Evolutionary conservation across 306 rosid genomes (phyloP), one percentile per base, ranked within the genome.

Genomic region (Medicago arabica): DNA sequence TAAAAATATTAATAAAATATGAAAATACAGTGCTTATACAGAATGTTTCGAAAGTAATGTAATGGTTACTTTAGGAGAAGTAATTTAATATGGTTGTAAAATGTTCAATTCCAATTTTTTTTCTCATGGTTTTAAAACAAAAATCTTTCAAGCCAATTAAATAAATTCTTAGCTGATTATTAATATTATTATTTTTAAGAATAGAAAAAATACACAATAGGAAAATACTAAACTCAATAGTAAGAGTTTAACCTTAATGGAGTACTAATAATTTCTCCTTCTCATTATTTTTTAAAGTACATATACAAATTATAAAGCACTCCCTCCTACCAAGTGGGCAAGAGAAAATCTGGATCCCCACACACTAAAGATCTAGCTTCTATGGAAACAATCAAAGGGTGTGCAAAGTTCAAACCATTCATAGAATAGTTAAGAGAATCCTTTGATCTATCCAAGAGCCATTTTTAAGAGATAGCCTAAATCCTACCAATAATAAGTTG

Each of bases 11-110:
- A 7, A 44, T 28, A 34, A 44, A 16, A 6, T n/a, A 8, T 8
- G 7, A 12, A 25, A 12, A 11, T 54, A 54, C 61, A 18, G 61
- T 58, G 39, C 34, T 62, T 62, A 62, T 36, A 54, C 31, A 9
- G 61, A 5, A 65, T 65, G 17, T 53, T 65, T 38, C 51, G 31
- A 53, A 71, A 39, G 14, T 41, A 53, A 76, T 39, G 16, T n/a
- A 66, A 51, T 75, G 12, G 79, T 49, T 74, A 16, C 13, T 46
- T 46, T 4, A 46, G 51, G 16, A 13, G 51, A 46, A 46, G 7
- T 34, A 34, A 34, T 34, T 5, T 34, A 34, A 34, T 28, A 28
- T 34, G 38, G 7, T 34, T 34, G 38, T 16, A 58, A 72, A 72
- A 21, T 41, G 2, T 58, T 57, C 7, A 6, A 34, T 34, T 34